Evolutionary conservation across 192 early-diverging fungal genomes (phyloP).

Genomic region (Backusella liffmaniae): DNA sequence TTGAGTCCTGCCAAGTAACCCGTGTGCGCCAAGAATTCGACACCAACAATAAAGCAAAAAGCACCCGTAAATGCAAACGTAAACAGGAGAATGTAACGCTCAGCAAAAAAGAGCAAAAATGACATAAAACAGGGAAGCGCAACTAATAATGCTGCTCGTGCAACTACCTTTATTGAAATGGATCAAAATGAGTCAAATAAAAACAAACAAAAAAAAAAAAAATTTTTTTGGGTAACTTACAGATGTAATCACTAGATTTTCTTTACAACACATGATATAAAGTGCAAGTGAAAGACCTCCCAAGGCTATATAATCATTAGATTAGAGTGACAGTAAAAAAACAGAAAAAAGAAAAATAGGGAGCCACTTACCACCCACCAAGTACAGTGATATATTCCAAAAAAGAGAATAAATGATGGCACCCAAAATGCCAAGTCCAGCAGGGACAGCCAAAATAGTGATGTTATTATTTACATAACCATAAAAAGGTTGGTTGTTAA

Average conservation of each 20-base stretch:
- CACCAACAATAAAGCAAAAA: conserved; percentile 13
- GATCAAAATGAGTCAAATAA: neutral
- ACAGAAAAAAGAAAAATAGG: neutral
- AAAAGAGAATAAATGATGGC: conserved; percentile 21
- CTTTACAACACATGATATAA: conserved; percentile 26
- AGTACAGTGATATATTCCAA: conserved; percentile 63
- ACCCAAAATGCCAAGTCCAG: conserved; percentile 21
- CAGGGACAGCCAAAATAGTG: conserved; percentile 14
- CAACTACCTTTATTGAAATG: neutral
- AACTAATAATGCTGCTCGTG: neutral
- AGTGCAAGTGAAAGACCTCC: conserved; percentile 33
- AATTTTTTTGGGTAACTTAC: neutral
- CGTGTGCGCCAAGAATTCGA: conserved; percentile 24
- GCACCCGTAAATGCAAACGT: conserved; percentile 14
- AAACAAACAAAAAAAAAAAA: neutral
- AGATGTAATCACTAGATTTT: conserved; percentile 24
- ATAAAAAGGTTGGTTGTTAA: conserved; percentile 22
- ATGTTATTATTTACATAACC: conserved; percentile 23
- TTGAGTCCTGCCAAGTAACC: conserved; percentile 19
- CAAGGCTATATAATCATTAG: neutral
- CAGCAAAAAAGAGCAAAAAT: conserved; percentile 12
- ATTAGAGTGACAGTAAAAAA: no score
- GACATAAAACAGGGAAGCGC: conserved; percentile 6
- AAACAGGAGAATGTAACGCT: conserved; percentile 12
- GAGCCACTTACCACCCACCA: conserved; percentile 54